Evolutionary conservation across 768 basidiomycete species (phyloP).

Genomic region (Auricularia sp.): DNA sequence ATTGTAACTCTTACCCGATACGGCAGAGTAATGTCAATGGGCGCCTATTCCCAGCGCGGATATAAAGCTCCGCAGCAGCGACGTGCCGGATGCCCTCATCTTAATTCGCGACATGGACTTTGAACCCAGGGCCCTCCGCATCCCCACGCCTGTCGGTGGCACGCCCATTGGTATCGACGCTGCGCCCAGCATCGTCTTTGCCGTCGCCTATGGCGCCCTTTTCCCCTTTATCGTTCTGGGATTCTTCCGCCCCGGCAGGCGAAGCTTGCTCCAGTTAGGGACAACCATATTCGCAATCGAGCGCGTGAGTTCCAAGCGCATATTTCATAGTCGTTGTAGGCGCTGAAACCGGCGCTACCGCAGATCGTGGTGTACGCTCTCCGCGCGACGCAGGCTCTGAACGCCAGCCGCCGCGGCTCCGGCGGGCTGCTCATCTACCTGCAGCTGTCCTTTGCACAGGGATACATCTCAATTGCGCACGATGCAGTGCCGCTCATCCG

Average conservation of each 20-base stretch:
- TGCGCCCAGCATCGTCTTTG: background rate
- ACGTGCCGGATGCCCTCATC: no score
- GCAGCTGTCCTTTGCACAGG: background rate
- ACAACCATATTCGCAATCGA: background rate
- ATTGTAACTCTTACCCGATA: no score
- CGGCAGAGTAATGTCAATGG: no score
- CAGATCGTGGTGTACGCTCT: background rate
- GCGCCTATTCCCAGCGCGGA: no score
- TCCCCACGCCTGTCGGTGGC: background rate
- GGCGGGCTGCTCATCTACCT: conserved; percentile 2
- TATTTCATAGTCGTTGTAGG: background rate
- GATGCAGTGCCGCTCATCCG: background rate
- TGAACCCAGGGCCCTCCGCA: background rate
- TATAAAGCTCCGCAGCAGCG: no score
- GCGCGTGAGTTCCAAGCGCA: background rate
- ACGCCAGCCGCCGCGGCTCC: background rate
- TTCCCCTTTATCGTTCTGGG: background rate
- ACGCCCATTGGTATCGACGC: background rate
- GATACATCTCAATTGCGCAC: background rate
- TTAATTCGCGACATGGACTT: background rate
- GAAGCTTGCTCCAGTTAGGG: background rate
- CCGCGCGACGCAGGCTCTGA: background rate
- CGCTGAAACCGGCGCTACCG: background rate
- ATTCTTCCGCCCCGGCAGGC: background rate
- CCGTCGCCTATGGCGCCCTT: background rate